phyloP scores from a whole-genome alignment of 768 basidiomycete genomes.

The Tephrocybe sp. region DNA sequence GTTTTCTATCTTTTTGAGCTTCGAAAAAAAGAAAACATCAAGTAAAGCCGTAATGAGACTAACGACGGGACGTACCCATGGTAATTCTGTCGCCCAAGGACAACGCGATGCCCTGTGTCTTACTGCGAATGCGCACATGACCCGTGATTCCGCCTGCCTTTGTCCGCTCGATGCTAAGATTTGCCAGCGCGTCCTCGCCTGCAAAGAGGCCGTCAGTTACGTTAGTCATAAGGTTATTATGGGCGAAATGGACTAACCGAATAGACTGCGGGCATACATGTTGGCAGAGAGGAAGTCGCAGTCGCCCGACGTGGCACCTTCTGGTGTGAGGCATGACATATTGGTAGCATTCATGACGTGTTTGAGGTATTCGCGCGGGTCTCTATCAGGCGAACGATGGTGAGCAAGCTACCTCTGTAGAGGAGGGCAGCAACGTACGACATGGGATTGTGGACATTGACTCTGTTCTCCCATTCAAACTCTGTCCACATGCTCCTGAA shows the following conservation, averaged over 20 bases:
- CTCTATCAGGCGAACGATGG: conserved; percentile 37
- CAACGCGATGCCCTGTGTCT: conserved; percentile 96
- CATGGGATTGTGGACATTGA: conserved; percentile 85
- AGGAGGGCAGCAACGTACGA: conserved; percentile 51
- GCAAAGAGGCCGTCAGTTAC: background rate
- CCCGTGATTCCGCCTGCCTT: conserved; percentile 82
- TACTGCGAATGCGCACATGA: conserved; percentile 94
- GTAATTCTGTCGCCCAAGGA: conserved; percentile 91
- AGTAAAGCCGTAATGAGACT: background rate
- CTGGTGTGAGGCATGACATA: conserved; percentile 96
- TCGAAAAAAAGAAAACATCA: background rate
- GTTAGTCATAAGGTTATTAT: background rate
- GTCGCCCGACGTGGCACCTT: conserved; percentile 91
- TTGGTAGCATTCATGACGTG: conserved; percentile 98
- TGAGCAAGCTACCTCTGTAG: background rate
- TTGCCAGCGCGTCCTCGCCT: conserved; percentile 97
- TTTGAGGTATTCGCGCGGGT: conserved; percentile 85
- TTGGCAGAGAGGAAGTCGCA: conserved; percentile 98
- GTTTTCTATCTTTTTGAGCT: conserved; percentile 45
- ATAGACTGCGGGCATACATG: conserved; percentile 92
- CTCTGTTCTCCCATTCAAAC: conserved; percentile 99
- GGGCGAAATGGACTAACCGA: conserved; percentile 59
- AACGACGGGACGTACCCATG: conserved; percentile 39
- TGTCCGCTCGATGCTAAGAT: conserved; percentile 88
- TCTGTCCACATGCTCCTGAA: conserved; percentile 99